Percentiles rank a stretch among this genome's conserved stretches.
These are phyloP conservation scores for Fusarium chuoi DNA, from an alignment of 2,329 filamentous ascomycete species.

Conservation along the genomic window DNA sequence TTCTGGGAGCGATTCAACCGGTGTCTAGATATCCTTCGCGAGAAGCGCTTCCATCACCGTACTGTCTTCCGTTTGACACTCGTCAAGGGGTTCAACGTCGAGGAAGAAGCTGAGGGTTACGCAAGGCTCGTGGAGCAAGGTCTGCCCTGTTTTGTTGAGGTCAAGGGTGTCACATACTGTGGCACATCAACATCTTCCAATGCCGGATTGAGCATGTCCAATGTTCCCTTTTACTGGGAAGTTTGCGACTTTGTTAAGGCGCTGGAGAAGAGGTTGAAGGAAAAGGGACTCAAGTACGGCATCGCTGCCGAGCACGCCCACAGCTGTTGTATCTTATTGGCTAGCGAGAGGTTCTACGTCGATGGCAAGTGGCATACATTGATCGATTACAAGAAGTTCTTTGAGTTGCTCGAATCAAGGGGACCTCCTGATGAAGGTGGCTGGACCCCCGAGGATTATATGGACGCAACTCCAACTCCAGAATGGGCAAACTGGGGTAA, in stretches of 20 bases:
- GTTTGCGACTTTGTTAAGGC: constrained; percentile 84
- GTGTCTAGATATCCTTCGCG: constrained; percentile 88
- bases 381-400: constrained; percentile 92
- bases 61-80: constrained; percentile 96
- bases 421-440: constrained; percentile 72
- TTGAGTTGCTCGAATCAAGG: constrained; percentile 75
- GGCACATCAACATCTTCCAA: constrained; percentile 86
- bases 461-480: constrained; percentile 54
- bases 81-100: constrained; percentile 98
- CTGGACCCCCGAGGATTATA: constrained; percentile 48
- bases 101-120: constrained; percentile 91
- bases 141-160: constrained; percentile 90
- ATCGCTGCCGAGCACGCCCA: constrained; percentile 96
- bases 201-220: constrained; percentile 94
- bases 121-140: constrained; percentile 87
- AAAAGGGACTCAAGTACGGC: constrained; percentile 81
- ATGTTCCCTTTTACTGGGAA: constrained; percentile 96
- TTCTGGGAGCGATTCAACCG: constrained; percentile 97
- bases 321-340: constrained; percentile 90
- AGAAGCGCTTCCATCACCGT: constrained; percentile 84
- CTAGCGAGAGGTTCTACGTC: constrained; percentile 80
- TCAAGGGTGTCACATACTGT: constrained; percentile 98
- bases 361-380: constrained; percentile 88
- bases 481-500: constrained; percentile 97
- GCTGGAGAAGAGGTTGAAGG: constrained; percentile 74